These are phyloP conservation scores for Perkinsus marinus DNA, from an alignment of 169 alveolate species.

Conservation along the genomic window DNA sequence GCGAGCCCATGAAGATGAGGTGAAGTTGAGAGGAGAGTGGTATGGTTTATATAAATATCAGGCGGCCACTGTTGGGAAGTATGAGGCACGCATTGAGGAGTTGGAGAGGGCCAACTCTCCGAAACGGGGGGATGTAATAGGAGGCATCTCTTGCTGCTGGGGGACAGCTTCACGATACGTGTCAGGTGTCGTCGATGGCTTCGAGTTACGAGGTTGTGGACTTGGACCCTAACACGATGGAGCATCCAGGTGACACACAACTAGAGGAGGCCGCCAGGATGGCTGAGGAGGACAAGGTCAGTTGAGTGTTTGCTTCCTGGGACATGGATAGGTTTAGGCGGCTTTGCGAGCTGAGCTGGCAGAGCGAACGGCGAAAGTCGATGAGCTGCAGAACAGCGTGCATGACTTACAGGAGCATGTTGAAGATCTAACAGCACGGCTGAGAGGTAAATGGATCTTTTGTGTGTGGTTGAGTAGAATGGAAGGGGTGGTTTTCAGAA, in stretches of 20 bases:
- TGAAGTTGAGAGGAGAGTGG: not conserved
- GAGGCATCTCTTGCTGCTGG: not conserved
- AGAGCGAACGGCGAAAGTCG: not conserved
- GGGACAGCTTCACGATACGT: not conserved
- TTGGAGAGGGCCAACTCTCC: not conserved
- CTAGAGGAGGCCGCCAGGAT: not conserved
- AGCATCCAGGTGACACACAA: not conserved
- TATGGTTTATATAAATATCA: not conserved
- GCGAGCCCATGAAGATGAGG: not conserved
- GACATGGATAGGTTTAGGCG: no score
- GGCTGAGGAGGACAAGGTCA: not conserved
- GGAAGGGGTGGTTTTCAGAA: not conserved
- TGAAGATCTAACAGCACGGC: not conserved
- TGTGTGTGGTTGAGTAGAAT: not conserved
- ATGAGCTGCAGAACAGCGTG: not conserved
- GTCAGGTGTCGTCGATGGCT: not conserved
- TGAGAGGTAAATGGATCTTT: not conserved
- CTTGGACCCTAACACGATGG: not conserved
- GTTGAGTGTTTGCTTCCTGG: not conserved
- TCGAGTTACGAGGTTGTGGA: not conserved
- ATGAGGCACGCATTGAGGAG: not conserved
- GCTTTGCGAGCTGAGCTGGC: not conserved
- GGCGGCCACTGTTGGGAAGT: not conserved
- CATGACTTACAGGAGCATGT: not conserved
- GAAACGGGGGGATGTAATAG: not conserved